These are phyloP conservation scores for Begonia peltatifolia DNA, from an alignment of 306 rosid genomes.

Conservation along the genomic window DNA sequence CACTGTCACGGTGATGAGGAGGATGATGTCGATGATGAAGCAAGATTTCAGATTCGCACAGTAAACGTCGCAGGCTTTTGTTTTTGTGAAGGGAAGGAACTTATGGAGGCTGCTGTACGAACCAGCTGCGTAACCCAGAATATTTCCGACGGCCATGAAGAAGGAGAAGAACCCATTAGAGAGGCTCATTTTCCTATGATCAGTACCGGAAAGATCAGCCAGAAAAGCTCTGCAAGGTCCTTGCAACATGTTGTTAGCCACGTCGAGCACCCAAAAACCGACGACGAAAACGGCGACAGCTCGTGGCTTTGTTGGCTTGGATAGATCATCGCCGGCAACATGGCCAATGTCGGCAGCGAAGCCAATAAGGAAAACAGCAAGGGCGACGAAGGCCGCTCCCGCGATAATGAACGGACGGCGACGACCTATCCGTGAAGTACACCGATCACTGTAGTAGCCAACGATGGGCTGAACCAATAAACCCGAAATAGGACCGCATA, in stretches of 20 bases:
- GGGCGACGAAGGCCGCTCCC: constrained; percentile 33
- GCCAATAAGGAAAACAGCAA: constrained; percentile 69
- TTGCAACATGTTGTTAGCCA: constrained; percentile 21
- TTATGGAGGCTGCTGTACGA: constrained; percentile 29
- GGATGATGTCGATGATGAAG: constrained; percentile 49
- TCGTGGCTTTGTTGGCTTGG: constrained; percentile 5
- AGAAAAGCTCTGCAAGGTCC: constrained; percentile 17
- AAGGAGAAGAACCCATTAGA: constrained; percentile 50
- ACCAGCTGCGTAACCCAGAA: constrained; percentile 66
- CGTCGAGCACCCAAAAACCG: constrained; percentile 19
- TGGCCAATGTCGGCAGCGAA: constrained; percentile 78
- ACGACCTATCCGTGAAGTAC: constrained; percentile 72
- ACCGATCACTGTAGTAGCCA: constrained; percentile 75
- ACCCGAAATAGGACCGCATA: constrained; percentile 85
- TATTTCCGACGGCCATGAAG: constrained; percentile 80
- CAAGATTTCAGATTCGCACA: constrained; percentile 78
- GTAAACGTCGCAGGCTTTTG: constrained; percentile 56
- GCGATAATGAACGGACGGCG: constrained; percentile 75
- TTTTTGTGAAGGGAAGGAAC: constrained; percentile 42
- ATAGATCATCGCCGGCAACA: not conserved
- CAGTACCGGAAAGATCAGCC: constrained; percentile 7
- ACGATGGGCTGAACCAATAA: constrained; percentile 68
- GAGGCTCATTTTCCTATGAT: constrained; percentile 29
- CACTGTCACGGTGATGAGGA: constrained; percentile 18
- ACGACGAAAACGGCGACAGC: constrained; percentile 11